Evolutionary conservation across 2,329 filamentous ascomycete genomes (phyloP).

Genomic region (Fusarium citri): DNA sequence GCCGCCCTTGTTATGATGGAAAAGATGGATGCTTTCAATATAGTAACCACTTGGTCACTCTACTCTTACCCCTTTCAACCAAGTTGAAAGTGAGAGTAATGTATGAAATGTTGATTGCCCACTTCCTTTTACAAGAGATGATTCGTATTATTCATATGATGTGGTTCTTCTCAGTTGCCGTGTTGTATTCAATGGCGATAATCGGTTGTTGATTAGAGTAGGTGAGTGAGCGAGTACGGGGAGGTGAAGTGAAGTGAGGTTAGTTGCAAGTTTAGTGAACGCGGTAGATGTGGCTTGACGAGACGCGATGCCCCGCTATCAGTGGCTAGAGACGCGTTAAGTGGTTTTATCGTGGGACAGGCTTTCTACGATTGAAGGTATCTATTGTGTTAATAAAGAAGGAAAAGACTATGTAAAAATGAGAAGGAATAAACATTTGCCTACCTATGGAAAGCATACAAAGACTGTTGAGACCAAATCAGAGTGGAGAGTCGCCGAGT

Average conservation of each 20-base stretch:
- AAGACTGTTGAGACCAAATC: background rate
- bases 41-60: slow-evolving; percentile 36
- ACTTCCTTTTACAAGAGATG: background rate
- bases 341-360: slow-evolving; percentile 34
- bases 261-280: slow-evolving; percentile 35
- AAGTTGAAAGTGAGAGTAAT: background rate
- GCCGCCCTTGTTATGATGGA: background rate
- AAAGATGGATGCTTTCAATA: background rate
- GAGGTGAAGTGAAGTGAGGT: slow-evolving; percentile 12
- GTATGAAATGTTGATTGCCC: background rate
- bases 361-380: background rate
- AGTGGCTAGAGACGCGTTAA: slow-evolving; percentile 46
- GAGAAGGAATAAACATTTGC: background rate
- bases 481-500: background rate
- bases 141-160: background rate
- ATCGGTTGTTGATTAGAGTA: slow-evolving; percentile 6
- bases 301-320: slow-evolving; percentile 46
- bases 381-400: background rate
- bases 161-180: background rate
- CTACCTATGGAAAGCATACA: background rate
- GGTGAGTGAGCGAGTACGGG: slow-evolving; percentile 5
- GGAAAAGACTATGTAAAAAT: background rate
- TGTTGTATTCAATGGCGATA: slow-evolving; percentile 2
- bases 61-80: slow-evolving; percentile 17
- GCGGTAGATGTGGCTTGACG: slow-evolving; percentile 41